Conservation (phyloP, 495 filamentous ascomycete genomes). For the Gamarada debralockiae region DNA sequence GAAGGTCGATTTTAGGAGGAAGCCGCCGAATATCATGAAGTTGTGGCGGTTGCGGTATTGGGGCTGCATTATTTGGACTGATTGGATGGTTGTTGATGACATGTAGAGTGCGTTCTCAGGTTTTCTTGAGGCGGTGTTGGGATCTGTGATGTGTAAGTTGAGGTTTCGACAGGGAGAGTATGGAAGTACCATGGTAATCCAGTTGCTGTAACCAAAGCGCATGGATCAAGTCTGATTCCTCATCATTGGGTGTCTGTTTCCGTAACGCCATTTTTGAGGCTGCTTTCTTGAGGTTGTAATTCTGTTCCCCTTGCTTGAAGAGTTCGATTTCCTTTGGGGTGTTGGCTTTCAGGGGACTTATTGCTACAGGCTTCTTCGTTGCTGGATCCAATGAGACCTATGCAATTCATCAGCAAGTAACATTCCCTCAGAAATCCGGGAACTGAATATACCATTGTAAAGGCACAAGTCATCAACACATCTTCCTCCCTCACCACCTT, state of each 20-base stretch:
- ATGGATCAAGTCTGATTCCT: constrained; percentile 76
- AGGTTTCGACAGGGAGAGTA: constrained; percentile 28
- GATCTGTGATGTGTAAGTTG: constrained; percentile 38
- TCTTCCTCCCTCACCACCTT: constrained; percentile 59
- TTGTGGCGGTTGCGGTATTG: constrained; percentile 82
- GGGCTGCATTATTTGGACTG: constrained; percentile 82
- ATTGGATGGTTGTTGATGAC: constrained; percentile 61
- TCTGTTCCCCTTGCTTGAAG: constrained; percentile 66
- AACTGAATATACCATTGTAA: constrained; percentile 60
- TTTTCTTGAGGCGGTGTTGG: constrained; percentile 50
- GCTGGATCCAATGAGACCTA: constrained; percentile 65
- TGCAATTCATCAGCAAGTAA: not conserved
- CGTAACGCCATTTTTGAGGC: constrained; percentile 58
- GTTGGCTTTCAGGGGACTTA: constrained; percentile 55
- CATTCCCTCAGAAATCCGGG: not conserved
- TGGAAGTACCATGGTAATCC: constrained; percentile 44
- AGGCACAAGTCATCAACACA: constrained; percentile 72
- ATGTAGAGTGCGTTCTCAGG: constrained; percentile 65
- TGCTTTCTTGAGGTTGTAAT: constrained; percentile 71
- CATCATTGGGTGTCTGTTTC: constrained; percentile 69
- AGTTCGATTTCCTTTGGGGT: constrained; percentile 68
- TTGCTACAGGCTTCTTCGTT: constrained; percentile 59
- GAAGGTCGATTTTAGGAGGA: constrained; percentile 76
- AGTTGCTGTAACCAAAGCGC: constrained; percentile 73
- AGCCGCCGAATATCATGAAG: constrained; percentile 90